Conservation (phyloP, 306 rosid species). For the Cucumis melo region DNA sequence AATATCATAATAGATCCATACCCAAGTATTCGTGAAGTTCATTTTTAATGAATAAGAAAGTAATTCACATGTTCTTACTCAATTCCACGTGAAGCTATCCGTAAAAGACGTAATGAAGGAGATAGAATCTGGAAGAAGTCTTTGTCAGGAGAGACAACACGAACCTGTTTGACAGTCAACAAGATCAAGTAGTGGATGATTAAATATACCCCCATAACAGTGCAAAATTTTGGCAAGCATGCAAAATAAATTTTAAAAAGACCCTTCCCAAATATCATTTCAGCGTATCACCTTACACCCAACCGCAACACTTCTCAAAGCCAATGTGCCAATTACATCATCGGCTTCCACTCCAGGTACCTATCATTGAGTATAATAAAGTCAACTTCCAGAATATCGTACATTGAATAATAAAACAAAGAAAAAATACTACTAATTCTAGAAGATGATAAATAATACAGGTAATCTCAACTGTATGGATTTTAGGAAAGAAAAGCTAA, state of each 20-base stretch:
- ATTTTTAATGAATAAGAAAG: not conserved
- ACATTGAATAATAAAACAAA: not conserved
- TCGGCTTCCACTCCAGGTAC: slow-evolving; percentile 99
- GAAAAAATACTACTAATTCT: not conserved
- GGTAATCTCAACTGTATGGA: not conserved
- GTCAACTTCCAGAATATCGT: slow-evolving; percentile 10
- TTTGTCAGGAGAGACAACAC: slow-evolving; percentile 97
- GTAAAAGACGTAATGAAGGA: slow-evolving; percentile 83
- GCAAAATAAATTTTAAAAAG: not conserved
- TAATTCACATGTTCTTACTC: slow-evolving; percentile 35
- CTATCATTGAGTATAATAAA: slow-evolving; percentile 29
- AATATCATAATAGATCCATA: too few species aligned
- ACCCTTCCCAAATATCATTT: not conserved
- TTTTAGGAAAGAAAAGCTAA: too few species aligned
- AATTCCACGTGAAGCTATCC: slow-evolving; percentile 93
- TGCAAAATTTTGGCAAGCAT: not conserved
- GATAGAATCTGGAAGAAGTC: slow-evolving; percentile 88
- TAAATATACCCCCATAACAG: not conserved
- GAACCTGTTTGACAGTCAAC: slow-evolving; percentile 43
- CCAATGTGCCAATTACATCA: slow-evolving; percentile 96
- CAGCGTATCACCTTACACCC: slow-evolving; percentile 64
- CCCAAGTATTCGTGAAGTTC: not conserved
- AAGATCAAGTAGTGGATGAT: slow-evolving; percentile 12
- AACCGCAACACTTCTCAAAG: slow-evolving; percentile 61
- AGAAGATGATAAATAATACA: not conserved